Conservation (phyloP, 768 basidiomycete genomes). For the Tricholoma matsutake region DNA sequence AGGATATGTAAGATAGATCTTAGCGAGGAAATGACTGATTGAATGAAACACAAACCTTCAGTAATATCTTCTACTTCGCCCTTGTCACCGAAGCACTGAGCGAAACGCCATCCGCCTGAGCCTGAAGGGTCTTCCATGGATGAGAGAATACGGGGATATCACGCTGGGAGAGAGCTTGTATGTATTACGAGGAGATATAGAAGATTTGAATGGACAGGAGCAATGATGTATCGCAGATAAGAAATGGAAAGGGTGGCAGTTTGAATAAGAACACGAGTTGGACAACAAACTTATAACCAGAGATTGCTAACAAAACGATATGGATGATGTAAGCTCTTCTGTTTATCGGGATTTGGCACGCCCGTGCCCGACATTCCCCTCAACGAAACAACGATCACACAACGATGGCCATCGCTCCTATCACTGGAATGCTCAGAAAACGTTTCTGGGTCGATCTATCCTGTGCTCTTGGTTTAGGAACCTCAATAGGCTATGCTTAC, state of each 20-base stretch:
- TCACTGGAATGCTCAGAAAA: constrained; percentile 93
- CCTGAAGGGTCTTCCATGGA: constrained; percentile 81
- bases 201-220: constrained; percentile 25
- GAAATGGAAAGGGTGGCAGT: constrained; percentile 15
- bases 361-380: constrained; percentile 37
- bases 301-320: constrained; percentile 23
- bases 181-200: constrained; percentile 20
- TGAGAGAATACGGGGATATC: constrained; percentile 22
- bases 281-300: constrained; percentile 4
- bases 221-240: constrained; percentile 19
- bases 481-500: constrained; percentile 71
- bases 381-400: constrained; percentile 19
- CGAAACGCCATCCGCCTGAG: constrained; percentile 95
- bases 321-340: constrained; percentile 18
- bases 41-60: constrained; percentile 63
- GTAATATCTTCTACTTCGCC: constrained; percentile 99
- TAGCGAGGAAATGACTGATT: constrained; percentile 1
- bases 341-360: constrained; percentile 17
- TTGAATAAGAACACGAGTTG: constrained; percentile 3
- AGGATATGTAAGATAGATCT: constrained; percentile 10
- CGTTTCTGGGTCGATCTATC: constrained; percentile 84
- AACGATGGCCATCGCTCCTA: constrained; percentile 82
- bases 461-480: constrained; percentile 72
- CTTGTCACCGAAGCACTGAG: constrained; percentile 99
- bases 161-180: constrained; percentile 15